Base-by-base conservation (phyloP, 345 rosid species). In the Rhodamnia rubescens region DNA sequence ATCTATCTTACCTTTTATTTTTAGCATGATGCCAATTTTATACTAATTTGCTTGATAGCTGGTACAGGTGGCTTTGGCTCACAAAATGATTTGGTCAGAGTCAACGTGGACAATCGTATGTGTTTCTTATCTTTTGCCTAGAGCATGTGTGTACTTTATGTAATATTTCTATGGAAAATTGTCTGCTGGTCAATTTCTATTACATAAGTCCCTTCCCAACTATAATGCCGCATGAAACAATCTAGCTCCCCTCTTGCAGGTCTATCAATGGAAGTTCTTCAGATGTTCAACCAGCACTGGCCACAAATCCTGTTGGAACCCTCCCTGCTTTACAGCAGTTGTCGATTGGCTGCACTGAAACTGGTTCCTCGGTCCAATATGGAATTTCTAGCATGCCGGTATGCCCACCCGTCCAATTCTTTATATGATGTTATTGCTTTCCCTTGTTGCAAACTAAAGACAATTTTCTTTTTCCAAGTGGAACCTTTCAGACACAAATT, bases 311-410 rank as follows among this genome's bases (percentile, higher is more conserved):
- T 26, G 95, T 92, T 89, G 99, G 99, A 61, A 92, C 92, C 2
- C 95, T 96, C 59, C 99, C 99, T 74, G 94, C 92, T 85, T 88
- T 91, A 91, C 99, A 98, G 85, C 96, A 94, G 85, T 88, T 95
- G 83, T 95, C 97, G 69, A 89, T 94, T 86, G 93, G 92, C 82
- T 95, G 93, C 89, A 92, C 92, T 82, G 98, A 96, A 86, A 93
- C 91, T 54, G 88, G 93, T 69, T 91, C 95, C 74, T 91, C 96
- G 21, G 90, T 95, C 83, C 98, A 95, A 91, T 94, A 93, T 87
- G 98, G 98, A 86, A 94, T 93, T 88, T 92, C 98, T 69, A 92
- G 90, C 90, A 83, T 94, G 94, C 96, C 97, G 81, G 97, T 95
- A 91, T 88, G 86, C 75, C 54, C 85, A 26, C 51, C 20, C 53